phyloP scores from a whole-genome alignment of 805 yeast genomes.

The Wilhelminamyces savonicus region DNA sequence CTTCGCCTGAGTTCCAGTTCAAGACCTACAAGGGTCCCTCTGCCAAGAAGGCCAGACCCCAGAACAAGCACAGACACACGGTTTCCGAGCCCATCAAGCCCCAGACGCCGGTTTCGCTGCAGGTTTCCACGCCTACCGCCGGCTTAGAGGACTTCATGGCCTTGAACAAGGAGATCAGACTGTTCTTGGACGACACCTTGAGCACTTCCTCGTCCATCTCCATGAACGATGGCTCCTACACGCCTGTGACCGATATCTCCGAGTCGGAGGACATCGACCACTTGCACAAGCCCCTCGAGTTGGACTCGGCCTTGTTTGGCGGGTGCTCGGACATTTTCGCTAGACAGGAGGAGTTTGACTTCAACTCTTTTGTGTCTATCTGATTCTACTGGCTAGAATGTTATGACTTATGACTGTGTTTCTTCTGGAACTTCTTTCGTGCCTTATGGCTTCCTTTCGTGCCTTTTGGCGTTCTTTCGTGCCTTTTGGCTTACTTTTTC shows the following conservation, averaged over 20 bases:
- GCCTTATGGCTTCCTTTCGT: too few species aligned
- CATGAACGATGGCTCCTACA: conserved; percentile 1
- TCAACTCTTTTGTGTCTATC: conserved; percentile 14
- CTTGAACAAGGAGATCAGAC: conserved; percentile 17
- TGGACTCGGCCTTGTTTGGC: conserved; percentile 4
- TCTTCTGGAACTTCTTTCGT: too few species aligned
- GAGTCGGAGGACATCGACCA: conserved; percentile 3
- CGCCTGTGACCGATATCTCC: conserved; percentile 3
- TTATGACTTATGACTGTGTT: neutral
- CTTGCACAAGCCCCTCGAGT: conserved; percentile 6
- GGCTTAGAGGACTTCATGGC: conserved; percentile 25
- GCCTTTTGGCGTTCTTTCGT: too few species aligned
- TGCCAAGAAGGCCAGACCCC: conserved; percentile 9
- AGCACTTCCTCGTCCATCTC: conserved; percentile 9
- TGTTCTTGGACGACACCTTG: conserved; percentile 5
- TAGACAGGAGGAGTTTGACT: conserved; percentile 24
- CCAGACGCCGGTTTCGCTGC: too few species aligned
- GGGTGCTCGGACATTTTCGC: conserved; percentile 17
- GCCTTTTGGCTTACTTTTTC: too few species aligned
- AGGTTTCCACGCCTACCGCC: conserved; percentile 1
- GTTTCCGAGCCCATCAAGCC: conserved; percentile 17
- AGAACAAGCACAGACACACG: conserved; percentile 15
- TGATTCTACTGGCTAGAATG: conserved; percentile 1
- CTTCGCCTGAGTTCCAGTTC: conserved; percentile 19
- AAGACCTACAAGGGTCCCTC: conserved; percentile 25